Evolutionary conservation across 2,329 filamentous ascomycete species (phyloP).

Genomic region (Sporothrix brasiliensis): DNA sequence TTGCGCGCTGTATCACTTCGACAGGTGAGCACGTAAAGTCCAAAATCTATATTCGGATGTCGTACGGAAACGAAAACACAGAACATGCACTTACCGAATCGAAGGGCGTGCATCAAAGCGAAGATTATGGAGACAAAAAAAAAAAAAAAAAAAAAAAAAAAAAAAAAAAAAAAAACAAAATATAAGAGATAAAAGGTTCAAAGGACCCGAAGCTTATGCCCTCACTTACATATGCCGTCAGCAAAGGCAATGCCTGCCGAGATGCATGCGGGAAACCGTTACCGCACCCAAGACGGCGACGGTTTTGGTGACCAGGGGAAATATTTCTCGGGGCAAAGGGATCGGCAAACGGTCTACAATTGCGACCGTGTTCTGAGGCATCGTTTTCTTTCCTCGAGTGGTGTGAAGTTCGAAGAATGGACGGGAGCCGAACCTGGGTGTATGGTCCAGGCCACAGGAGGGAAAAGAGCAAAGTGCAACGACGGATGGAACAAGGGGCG

Average conservation of each 20-base stretch:
- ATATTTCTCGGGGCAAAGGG: conserved; percentile 10
- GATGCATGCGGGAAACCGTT: conserved; percentile 6
- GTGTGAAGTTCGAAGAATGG: background rate
- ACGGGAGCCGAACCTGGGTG: background rate
- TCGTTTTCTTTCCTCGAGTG: background rate
- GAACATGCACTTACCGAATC: background rate
- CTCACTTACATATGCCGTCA: conserved; percentile 14
- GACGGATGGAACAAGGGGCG: conserved; percentile 14
- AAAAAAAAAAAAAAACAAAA: background rate
- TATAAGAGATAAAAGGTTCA: background rate
- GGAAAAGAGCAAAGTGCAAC: background rate
- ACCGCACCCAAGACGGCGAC: background rate
- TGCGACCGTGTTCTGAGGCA: background rate
- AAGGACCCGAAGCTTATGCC: conserved; percentile 11
- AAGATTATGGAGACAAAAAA: no score
- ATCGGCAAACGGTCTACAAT: background rate
- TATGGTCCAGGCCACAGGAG: background rate
- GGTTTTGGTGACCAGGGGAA: conserved; percentile 9
- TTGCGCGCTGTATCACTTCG: background rate
- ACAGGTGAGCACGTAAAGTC: background rate
- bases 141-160: background rate
- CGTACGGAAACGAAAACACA: background rate
- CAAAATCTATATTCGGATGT: background rate
- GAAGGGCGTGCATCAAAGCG: no score
- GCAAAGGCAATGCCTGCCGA: background rate